Percentiles rank a stretch among this genome's conserved stretches.
phyloP scores from a whole-genome alignment of 75 land plant species.

The Pinus tabuliformis region DNA sequence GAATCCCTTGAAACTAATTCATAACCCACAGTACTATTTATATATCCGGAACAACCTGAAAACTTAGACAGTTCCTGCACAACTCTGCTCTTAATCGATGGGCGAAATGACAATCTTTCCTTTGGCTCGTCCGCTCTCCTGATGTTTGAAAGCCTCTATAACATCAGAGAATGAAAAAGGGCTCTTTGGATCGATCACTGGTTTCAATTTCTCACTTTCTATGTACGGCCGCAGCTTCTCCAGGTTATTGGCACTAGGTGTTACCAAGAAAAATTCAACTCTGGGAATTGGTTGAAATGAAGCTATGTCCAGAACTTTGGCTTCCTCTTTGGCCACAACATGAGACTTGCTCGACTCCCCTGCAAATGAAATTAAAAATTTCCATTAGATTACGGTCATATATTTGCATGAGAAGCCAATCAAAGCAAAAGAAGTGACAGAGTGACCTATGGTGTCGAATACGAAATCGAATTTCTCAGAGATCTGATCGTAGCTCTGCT shows the following conservation, averaged over 20 bases:
- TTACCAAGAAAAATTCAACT: constrained; percentile 18
- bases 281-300: constrained; percentile 37
- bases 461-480: constrained; percentile 53
- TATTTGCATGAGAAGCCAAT: too few relatives aligned
- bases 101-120: constrained; percentile 58
- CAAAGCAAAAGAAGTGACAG: background rate
- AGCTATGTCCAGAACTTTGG: constrained; percentile 24
- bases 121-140: constrained; percentile 40
- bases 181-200: constrained; percentile 51
- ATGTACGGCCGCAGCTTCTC: constrained; percentile 31
- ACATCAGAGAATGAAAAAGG: constrained; percentile 35
- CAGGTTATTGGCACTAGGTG: constrained; percentile 23
- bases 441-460: constrained; percentile 49
- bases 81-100: background rate
- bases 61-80: too few relatives aligned
- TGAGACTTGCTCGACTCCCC: constrained; percentile 36
- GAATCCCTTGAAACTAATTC: too few relatives aligned
- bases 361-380: constrained; percentile 8
- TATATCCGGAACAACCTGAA: too few relatives aligned
- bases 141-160: constrained; percentile 38
- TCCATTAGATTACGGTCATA: background rate
- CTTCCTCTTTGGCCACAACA: constrained; percentile 50
- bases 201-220: constrained; percentile 36
- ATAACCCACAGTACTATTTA: too few relatives aligned
- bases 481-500: constrained; percentile 30